Conservation (phyloP, 2,329 filamentous ascomycete genomes). For the Claviceps sp. region DNA sequence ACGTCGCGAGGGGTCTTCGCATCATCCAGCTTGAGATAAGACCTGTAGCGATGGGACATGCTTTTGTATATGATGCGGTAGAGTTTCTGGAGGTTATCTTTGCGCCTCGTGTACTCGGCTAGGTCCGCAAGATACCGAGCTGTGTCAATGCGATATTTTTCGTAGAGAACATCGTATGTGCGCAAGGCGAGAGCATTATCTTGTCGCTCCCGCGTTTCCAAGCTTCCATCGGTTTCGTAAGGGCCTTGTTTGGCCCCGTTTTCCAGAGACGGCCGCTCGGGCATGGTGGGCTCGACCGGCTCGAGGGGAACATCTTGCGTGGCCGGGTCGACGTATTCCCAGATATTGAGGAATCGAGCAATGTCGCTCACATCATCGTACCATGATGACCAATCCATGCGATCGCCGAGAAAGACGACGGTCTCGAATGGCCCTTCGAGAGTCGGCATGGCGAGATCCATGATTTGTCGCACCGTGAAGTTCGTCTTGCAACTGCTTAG, state of each 20-base stretch:
- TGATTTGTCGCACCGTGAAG: not conserved
- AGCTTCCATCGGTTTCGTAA: conserved; percentile 4
- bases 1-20: conserved; percentile 6
- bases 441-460: conserved; percentile 1
- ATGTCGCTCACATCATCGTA: conserved; percentile 3
- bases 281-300: conserved; percentile 2
- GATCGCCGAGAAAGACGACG: conserved; percentile 3
- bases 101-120: not conserved
- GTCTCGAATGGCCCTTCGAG: conserved; percentile 1
- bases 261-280: conserved; percentile 2
- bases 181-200: conserved; percentile 3
- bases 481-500: not conserved
- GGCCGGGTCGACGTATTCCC: conserved; percentile 8
- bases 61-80: conserved; percentile 5
- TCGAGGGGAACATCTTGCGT: not conserved
- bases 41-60: conserved; percentile 3
- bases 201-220: conserved; percentile 3
- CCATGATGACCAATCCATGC: conserved; percentile 7
- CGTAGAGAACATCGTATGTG: conserved; percentile 5
- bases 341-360: conserved; percentile 3
- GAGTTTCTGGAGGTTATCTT: conserved; percentile 5
- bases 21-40: conserved; percentile 5
- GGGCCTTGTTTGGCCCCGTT: not conserved
- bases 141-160: conserved; percentile 6
- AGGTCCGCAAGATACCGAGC: conserved; percentile 5